These are phyloP conservation scores for Alternaria arborescens DNA, from an alignment of 2,329 filamentous ascomycete genomes.

Conservation along the genomic window DNA sequence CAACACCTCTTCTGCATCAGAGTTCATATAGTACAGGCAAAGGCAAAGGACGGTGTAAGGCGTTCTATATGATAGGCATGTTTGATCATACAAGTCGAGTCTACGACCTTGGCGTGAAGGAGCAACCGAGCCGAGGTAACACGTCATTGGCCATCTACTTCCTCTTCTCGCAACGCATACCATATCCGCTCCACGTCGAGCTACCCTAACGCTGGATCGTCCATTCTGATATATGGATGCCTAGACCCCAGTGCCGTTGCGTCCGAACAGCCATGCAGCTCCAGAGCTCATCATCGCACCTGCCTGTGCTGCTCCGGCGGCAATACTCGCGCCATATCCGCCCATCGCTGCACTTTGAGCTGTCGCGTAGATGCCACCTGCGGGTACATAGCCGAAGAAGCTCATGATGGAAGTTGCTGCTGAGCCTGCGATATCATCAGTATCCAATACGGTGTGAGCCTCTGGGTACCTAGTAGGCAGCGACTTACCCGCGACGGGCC, in stretches of 20 bases:
- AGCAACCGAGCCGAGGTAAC: slow-evolving; percentile 15
- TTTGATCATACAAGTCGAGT: background rate
- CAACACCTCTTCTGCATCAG: background rate
- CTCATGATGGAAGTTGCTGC: slow-evolving; percentile 31
- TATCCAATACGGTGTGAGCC: background rate
- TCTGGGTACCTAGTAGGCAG: background rate
- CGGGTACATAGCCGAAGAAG: slow-evolving; percentile 30
- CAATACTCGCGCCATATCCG: slow-evolving; percentile 38
- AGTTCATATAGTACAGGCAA: background rate
- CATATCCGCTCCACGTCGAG: background rate
- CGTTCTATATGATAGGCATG: background rate
- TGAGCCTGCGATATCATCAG: slow-evolving; percentile 25
- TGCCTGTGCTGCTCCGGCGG: slow-evolving; percentile 30
- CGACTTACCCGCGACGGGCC: slow-evolving; percentile 33
- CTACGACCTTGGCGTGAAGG: slow-evolving; percentile 11
- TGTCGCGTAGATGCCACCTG: slow-evolving; percentile 34
- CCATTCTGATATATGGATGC: background rate
- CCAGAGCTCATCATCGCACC: slow-evolving; percentile 29
- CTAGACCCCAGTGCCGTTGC: slow-evolving; percentile 4
- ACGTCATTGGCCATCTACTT: slow-evolving; percentile 3
- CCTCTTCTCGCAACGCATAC: slow-evolving; percentile 4
- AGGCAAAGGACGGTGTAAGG: background rate
- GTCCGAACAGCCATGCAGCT: slow-evolving; percentile 18
- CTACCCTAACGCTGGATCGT: background rate
- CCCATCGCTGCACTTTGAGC: slow-evolving; percentile 46